Percentiles rank a stretch among this genome's conserved stretches.
These are phyloP conservation scores for Diaporthe amygdali DNA, from an alignment of 2,329 filamentous ascomycete genomes.

Conservation along the genomic window DNA sequence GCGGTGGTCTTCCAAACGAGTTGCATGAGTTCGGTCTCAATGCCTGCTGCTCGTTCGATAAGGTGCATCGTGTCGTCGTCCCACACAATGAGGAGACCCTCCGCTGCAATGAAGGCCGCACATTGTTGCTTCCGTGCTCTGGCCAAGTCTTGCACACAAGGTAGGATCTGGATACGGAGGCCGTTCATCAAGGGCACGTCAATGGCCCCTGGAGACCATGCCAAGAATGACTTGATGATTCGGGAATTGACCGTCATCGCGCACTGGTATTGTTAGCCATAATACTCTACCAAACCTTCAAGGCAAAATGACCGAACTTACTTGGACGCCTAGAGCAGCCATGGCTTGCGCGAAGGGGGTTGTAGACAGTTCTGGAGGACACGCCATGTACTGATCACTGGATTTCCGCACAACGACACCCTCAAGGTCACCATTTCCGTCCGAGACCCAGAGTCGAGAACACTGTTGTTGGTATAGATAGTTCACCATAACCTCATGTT, in stretches of 20 bases:
- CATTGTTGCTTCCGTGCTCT: slow-evolving; percentile 80
- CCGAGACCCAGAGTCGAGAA: slow-evolving; percentile 74
- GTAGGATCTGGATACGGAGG: slow-evolving; percentile 77
- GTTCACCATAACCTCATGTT: slow-evolving; percentile 84
- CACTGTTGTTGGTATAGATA: slow-evolving; percentile 84
- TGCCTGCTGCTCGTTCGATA: slow-evolving; percentile 70
- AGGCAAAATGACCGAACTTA: slow-evolving; percentile 40
- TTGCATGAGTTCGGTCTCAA: slow-evolving; percentile 79
- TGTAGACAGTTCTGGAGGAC: slow-evolving; percentile 67
- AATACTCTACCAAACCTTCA: not conserved
- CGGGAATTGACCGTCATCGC: slow-evolving; percentile 83
- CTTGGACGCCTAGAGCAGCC: slow-evolving; percentile 73
- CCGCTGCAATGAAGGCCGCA: slow-evolving; percentile 76
- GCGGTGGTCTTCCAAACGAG: slow-evolving; percentile 72
- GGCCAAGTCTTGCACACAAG: slow-evolving; percentile 72
- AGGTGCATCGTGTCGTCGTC: slow-evolving; percentile 79
- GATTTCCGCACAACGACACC: slow-evolving; percentile 75
- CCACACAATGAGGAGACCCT: slow-evolving; percentile 78
- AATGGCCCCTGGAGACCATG: slow-evolving; percentile 73
- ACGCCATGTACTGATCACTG: slow-evolving; percentile 74
- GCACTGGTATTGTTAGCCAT: slow-evolving; percentile 50
- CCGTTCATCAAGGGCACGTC: slow-evolving; percentile 80
- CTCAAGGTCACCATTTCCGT: slow-evolving; percentile 70
- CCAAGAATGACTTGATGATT: slow-evolving; percentile 78
- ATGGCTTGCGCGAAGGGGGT: slow-evolving; percentile 70